Percentiles rank a stretch among this genome's conserved stretches.
Conservation (phyloP, 371 early-diverging fungal species). For the Lichtheimia ornata region DNA sequence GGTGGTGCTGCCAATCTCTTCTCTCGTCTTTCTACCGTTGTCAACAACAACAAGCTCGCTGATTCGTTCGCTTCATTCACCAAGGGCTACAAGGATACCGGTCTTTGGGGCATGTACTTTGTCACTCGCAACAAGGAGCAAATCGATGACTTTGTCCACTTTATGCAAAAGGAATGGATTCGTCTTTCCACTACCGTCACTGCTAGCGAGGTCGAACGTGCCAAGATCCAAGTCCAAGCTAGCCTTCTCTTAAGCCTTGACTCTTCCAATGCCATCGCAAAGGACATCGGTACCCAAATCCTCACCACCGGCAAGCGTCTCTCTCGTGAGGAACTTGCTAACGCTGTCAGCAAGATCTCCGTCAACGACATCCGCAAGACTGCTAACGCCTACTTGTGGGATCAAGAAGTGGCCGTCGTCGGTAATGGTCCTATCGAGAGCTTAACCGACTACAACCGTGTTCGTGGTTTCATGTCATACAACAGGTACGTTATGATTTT, state of each 20-base stretch:
- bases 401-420: slow-evolving; percentile 63
- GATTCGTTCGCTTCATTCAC: slow-evolving; percentile 95
- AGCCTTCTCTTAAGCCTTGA: slow-evolving; percentile 79
- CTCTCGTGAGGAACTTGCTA: slow-evolving; percentile 80
- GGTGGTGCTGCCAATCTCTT: slow-evolving; percentile 81
- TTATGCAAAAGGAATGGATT: slow-evolving; percentile 88
- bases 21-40: slow-evolving; percentile 80
- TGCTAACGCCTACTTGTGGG: slow-evolving; percentile 81
- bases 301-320: slow-evolving; percentile 86
- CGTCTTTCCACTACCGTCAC: slow-evolving; percentile 82
- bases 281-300: slow-evolving; percentile 94
- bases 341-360: slow-evolving; percentile 79
- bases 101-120: slow-evolving; percentile 92
- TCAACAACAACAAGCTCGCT: slow-evolving; percentile 80
- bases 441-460: slow-evolving; percentile 84
- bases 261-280: slow-evolving; percentile 85
- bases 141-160: slow-evolving; percentile 86
- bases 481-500: slow-evolving; percentile 22
- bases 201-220: slow-evolving; percentile 90
- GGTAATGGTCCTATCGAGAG: slow-evolving; percentile 60
- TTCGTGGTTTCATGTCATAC: slow-evolving; percentile 78
- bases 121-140: slow-evolving; percentile 74
- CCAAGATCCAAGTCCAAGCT: slow-evolving; percentile 94
- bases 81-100: slow-evolving; percentile 94
- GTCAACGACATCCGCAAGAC: slow-evolving; percentile 81